These are phyloP conservation scores for Xylaria longipes DNA, from an alignment of 495 filamentous ascomycete genomes.

Conservation along the genomic window DNA sequence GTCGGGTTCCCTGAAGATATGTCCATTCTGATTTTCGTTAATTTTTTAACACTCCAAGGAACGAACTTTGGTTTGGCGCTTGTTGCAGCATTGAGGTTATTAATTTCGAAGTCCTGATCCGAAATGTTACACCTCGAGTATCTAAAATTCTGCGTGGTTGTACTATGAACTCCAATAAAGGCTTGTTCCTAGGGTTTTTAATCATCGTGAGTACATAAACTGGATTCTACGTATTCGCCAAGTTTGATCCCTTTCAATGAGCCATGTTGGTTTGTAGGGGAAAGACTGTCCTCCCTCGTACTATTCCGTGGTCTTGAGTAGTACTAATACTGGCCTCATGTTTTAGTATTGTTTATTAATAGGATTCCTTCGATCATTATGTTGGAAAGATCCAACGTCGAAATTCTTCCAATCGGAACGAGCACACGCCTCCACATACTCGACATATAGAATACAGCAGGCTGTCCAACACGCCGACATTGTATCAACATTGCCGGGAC, in stretches of 20 bases:
- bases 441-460: conserved; percentile 33
- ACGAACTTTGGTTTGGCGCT: not conserved
- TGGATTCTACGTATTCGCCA: not conserved
- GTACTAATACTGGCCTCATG: not conserved
- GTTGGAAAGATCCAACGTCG: conserved; percentile 40
- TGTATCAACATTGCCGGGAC: not conserved
- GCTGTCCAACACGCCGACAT: conserved; percentile 31
- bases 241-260: not conserved
- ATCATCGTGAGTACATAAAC: conserved; percentile 26
- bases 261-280: not conserved
- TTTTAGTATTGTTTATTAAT: conserved; percentile 30
- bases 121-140: not conserved
- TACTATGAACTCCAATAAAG: conserved; percentile 36
- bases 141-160: not conserved
- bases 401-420: conserved; percentile 34
- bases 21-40: not conserved
- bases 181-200: conserved; percentile 38
- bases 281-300: not conserved
- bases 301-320: not conserved
- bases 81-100: not conserved
- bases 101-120: not conserved
- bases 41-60: not conserved
- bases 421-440: conserved; percentile 33
- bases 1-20: not conserved
- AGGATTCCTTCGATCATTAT: conserved; percentile 29